Percentiles rank a stretch among this genome's conserved stretches.
These are phyloP conservation scores for Camellia oleifera DNA, from an alignment of 179 eudicot genomes.

Conservation along the genomic window DNA sequence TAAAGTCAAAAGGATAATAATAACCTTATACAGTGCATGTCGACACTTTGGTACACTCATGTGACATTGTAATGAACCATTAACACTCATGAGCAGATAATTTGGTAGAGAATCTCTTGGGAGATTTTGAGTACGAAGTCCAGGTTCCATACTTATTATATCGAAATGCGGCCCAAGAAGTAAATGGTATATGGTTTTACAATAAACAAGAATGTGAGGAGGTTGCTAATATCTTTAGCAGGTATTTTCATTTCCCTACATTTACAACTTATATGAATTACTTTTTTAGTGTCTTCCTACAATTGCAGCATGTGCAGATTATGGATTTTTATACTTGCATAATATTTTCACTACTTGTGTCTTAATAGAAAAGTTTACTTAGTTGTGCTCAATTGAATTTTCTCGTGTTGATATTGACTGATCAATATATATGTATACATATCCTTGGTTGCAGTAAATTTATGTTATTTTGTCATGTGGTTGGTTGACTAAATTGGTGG, in stretches of 20 bases:
- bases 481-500: no score
- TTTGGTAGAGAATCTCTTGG: constrained; percentile 80
- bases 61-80: background rate
- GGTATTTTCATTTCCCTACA: constrained; percentile 27
- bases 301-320: background rate
- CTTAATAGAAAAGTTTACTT: background rate
- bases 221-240: constrained; percentile 73
- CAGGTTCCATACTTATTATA: constrained; percentile 80
- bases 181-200: constrained; percentile 91
- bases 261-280: background rate
- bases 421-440: background rate
- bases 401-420: background rate
- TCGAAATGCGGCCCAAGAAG: constrained; percentile 82
- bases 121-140: constrained; percentile 85
- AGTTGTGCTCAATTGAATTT: background rate
- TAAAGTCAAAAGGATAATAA: background rate
- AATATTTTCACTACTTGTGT: background rate
- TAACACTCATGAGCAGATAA: constrained; percentile 52
- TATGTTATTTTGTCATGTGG: no score
- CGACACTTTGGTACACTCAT: background rate
- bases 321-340: background rate
- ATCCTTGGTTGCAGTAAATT: background rate
- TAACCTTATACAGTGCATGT: background rate
- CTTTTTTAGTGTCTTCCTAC: background rate
- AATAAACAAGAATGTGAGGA: constrained; percentile 86